A percentile compares a stretch with the other conserved stretches of the same genome.
These are phyloP conservation scores for Xylaria sp. DNA, from an alignment of 2,329 filamentous ascomycete species.

Conservation along the genomic window DNA sequence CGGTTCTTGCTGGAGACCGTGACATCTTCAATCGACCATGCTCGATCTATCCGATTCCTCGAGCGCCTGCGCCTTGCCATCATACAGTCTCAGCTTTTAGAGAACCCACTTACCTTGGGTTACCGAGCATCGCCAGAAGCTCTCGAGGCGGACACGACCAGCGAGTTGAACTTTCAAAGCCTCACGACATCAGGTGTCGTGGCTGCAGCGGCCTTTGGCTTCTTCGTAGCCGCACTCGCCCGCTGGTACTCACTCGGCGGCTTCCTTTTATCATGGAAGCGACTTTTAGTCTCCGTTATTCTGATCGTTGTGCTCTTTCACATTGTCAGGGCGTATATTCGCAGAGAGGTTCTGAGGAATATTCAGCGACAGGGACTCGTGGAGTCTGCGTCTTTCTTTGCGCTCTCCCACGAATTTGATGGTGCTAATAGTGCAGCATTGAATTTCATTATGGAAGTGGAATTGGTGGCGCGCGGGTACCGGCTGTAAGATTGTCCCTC, in stretches of 20 bases:
- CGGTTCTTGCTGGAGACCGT: conserved; percentile 29
- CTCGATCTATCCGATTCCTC: conserved; percentile 30
- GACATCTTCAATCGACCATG: conserved; percentile 32
- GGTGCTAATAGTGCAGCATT: conserved; percentile 32
- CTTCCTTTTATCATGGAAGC: conserved; percentile 27
- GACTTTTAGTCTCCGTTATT: conserved; percentile 23
- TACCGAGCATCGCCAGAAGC: conserved; percentile 23
- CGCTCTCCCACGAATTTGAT: conserved; percentile 30
- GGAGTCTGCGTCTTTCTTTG: conserved; percentile 29
- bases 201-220: conserved; percentile 29
- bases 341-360: conserved; percentile 30
- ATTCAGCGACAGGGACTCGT: conserved; percentile 30
- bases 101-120: conserved; percentile 30
- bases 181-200: conserved; percentile 30
- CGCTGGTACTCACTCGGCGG: conserved; percentile 30
- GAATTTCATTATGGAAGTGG: conserved; percentile 35
- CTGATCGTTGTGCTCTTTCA: conserved; percentile 21
- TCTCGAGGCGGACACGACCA: conserved; percentile 17
- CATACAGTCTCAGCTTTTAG: conserved; percentile 32
- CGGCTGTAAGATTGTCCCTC: conserved; percentile 27
- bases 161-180: conserved; percentile 26
- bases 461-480: conserved; percentile 33
- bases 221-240: conserved; percentile 27
- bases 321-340: conserved; percentile 28
- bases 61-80: conserved; percentile 33